These are phyloP conservation scores for Pleoardoris graminearum DNA, from an alignment of 2,329 filamentous ascomycete species.

Conservation along the genomic window DNA sequence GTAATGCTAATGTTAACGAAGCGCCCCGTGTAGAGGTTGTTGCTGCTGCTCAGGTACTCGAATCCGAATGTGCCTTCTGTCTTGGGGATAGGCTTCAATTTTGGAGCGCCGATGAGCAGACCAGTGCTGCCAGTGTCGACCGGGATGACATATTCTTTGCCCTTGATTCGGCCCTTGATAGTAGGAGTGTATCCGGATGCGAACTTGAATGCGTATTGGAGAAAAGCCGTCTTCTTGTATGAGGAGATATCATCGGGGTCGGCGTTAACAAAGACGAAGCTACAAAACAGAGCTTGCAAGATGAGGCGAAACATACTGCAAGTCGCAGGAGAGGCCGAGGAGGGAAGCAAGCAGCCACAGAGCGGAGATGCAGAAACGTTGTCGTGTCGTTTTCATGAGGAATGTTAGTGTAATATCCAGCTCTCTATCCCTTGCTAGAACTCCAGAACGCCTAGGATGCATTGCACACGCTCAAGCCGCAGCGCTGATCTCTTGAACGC, in stretches of 20 bases:
- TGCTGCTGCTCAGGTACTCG: conserved; percentile 6
- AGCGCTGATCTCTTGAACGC: conserved; percentile 33
- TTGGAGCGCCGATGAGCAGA: conserved; percentile 10
- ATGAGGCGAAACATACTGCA: background rate
- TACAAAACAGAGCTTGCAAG: background rate
- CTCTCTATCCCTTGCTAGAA: background rate
- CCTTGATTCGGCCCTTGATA: conserved; percentile 11
- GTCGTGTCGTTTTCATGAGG: background rate
- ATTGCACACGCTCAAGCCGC: conserved; percentile 15
- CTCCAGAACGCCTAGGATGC: background rate
- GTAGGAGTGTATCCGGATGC: conserved; percentile 2
- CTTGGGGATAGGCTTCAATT: conserved; percentile 7
- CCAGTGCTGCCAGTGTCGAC: conserved; percentile 18
- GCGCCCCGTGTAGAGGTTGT: conserved; percentile 13
- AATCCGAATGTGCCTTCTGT: conserved; percentile 1
- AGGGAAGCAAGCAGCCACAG: too few species aligned
- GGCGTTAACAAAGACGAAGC: background rate
- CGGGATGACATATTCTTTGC: conserved; percentile 6
- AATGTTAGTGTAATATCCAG: conserved; percentile 2
- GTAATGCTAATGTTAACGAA: conserved; percentile 12
- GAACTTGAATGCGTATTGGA: conserved; percentile 11
- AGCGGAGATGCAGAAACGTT: background rate
- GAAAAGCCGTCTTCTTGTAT: conserved; percentile 10
- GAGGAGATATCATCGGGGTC: conserved; percentile 5
- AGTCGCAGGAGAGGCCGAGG: too few species aligned